Evolutionary conservation across 495 filamentous ascomycete genomes (phyloP).

Genomic region (Aspergillus olivimuriae): DNA sequence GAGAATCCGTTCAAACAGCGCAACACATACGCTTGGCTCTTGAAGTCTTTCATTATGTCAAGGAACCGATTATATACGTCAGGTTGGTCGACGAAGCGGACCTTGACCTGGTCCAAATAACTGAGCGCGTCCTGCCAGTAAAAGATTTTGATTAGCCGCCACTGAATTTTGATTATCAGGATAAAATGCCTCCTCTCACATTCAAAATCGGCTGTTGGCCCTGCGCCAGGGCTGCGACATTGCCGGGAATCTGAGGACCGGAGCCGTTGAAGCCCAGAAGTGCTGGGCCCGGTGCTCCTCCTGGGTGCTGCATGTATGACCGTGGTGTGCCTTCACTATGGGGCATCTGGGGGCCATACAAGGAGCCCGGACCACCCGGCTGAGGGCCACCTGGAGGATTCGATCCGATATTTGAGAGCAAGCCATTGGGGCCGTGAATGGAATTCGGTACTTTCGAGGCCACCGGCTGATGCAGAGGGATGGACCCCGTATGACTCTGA

Average conservation of each 20-base stretch:
- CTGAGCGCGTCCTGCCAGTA: constrained; percentile 77
- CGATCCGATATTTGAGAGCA: constrained; percentile 67
- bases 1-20: background rate
- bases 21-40: constrained; percentile 79
- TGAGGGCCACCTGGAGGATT: constrained; percentile 44
- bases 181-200: constrained; percentile 41
- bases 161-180: too few species aligned
- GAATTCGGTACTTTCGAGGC: constrained; percentile 71
- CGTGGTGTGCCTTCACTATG: constrained; percentile 52
- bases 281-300: constrained; percentile 49
- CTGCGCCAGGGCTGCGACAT: constrained; percentile 59
- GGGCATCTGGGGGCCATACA: constrained; percentile 64
- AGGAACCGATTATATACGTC: constrained; percentile 98
- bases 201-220: constrained; percentile 96
- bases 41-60: constrained; percentile 99
- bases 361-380: constrained; percentile 54
- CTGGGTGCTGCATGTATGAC: constrained; percentile 58
- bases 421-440: constrained; percentile 81
- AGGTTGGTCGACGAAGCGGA: constrained; percentile 92
- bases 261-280: constrained; percentile 52
- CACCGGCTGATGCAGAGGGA: constrained; percentile 86
- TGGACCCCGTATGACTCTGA: constrained; percentile 75
- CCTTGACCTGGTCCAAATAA: constrained; percentile 98
- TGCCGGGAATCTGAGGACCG: constrained; percentile 42
- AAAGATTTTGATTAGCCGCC: too few species aligned